These are phyloP conservation scores for Boletus eberwhitei DNA, from an alignment of 768 basidiomycete genomes.

Conservation along the genomic window DNA sequence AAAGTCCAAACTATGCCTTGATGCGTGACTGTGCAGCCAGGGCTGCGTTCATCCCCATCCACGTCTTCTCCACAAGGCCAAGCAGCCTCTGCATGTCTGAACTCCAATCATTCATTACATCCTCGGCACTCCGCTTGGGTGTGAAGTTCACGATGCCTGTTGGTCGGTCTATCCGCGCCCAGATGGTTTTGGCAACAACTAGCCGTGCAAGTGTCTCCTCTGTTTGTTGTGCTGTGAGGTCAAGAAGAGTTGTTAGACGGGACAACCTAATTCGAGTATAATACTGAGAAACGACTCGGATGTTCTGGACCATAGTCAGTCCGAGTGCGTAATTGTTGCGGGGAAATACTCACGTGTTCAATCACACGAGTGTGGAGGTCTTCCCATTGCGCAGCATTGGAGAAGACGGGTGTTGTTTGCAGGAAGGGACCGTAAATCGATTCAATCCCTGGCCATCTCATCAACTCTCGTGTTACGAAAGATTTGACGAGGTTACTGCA, in stretches of 20 bases:
- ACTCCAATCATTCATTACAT: conserved; percentile 98
- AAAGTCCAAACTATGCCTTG: conserved; percentile 36
- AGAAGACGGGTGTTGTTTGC: conserved; percentile 78
- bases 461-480: conserved; percentile 88
- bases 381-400: conserved; percentile 80
- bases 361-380: conserved; percentile 94
- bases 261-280: conserved; percentile 88
- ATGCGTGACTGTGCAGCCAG: conserved; percentile 75
- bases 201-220: conserved; percentile 87
- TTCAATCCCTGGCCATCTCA: conserved; percentile 96
- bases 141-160: conserved; percentile 87
- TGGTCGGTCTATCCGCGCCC: conserved; percentile 92
- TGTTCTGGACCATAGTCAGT: conserved; percentile 58
- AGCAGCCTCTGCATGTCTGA: conserved; percentile 93
- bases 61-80: conserved; percentile 94
- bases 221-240: conserved; percentile 76
- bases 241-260: conserved; percentile 82
- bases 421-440: conserved; percentile 82
- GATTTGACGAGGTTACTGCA: conserved; percentile 88
- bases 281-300: conserved; percentile 91
- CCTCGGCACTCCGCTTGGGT: conserved; percentile 77
- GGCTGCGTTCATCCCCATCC: conserved; percentile 94
- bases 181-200: conserved; percentile 88
- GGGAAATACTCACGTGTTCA: conserved; percentile 73
- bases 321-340: neutral